Base-by-base conservation (phyloP, 495 filamentous ascomycete genomes). In the Penicillium lagena region DNA sequence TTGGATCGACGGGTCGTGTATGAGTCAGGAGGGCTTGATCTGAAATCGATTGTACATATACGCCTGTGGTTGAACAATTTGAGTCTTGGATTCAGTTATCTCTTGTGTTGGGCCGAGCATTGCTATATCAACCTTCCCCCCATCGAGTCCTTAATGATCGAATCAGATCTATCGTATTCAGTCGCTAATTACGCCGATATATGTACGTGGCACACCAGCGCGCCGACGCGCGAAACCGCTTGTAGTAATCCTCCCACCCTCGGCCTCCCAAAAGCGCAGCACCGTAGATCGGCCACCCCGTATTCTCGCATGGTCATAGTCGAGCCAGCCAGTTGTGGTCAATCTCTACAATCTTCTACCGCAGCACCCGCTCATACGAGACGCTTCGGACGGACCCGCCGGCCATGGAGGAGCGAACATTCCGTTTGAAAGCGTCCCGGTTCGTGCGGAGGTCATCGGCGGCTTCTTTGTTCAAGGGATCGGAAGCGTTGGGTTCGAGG, bases 381-480 rank as follows among this genome's bases (percentile, higher is more conserved):
- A 82, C 66, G 11, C 79, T 80, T 62, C 78, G 80, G 37, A 98
- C 83, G n/a, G 62, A 67, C 10, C 89, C 89, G 45, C 93, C 93
- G 15, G 66, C 71, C 89, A 98, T 96, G 5, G 86, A 73, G 10
- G 68, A 67, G 54, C 87, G 77, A 14, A 96, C 94, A 59, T 97
- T 96, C 42, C 88, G 73, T 73, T 89, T 94, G 69, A 98, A 98
- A 29, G 70, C 77, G 12, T 97, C 93, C 12, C 88, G 68, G 54
- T 87, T 94, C 22, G 69, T 67, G 49, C 90, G 79, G 50, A 98
- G 77, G 63, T 97, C 94, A 37, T 96, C 88, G 1, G 93, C 94
- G 2, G 93, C 93, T 52, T 96, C 90, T 71, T 98, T 96, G 64
- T 98, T 98, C 27, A 98, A 71, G n/a, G 93, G 93, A 62, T 98